Evolutionary conservation across 2,329 filamentous ascomycete genomes (phyloP).

Genomic region (Fusarium decemcellulare): DNA sequence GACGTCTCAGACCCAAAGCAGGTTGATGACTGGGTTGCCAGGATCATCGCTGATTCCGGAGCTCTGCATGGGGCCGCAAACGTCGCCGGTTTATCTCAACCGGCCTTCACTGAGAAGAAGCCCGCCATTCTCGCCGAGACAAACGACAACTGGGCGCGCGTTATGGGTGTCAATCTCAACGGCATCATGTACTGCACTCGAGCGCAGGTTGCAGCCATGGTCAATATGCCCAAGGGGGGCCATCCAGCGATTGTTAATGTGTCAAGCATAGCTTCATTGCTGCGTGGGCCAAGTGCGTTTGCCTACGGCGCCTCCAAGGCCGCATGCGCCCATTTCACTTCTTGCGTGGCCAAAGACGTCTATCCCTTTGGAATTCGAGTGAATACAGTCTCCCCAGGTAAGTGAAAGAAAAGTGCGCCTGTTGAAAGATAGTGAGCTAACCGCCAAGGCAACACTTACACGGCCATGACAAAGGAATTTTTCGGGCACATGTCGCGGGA

Average conservation of each 20-base stretch:
- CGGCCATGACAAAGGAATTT: conserved; percentile 11
- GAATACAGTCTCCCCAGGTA: not conserved
- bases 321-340: not conserved
- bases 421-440: not conserved
- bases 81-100: not conserved
- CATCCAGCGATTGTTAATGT: not conserved
- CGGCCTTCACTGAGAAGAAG: not conserved
- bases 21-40: not conserved
- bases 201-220: conserved; percentile 4
- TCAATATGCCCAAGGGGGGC: not conserved
- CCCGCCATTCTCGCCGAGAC: not conserved
- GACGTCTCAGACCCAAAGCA: conserved; percentile 2
- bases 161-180: conserved; percentile 8
- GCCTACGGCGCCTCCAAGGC: not conserved
- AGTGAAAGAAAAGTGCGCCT: too few species aligned
- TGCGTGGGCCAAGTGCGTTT: not conserved
- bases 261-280: not conserved
- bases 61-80: not conserved
- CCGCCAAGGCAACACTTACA: not conserved
- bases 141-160: conserved; percentile 5
- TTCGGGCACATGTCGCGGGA: conserved; percentile 1
- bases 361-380: not conserved
- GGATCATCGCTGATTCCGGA: not conserved
- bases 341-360: not conserved
- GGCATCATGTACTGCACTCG: conserved; percentile 15